Evolutionary conservation across 495 filamentous ascomycete species (phyloP).

Genomic region (Thozetella sp.): DNA sequence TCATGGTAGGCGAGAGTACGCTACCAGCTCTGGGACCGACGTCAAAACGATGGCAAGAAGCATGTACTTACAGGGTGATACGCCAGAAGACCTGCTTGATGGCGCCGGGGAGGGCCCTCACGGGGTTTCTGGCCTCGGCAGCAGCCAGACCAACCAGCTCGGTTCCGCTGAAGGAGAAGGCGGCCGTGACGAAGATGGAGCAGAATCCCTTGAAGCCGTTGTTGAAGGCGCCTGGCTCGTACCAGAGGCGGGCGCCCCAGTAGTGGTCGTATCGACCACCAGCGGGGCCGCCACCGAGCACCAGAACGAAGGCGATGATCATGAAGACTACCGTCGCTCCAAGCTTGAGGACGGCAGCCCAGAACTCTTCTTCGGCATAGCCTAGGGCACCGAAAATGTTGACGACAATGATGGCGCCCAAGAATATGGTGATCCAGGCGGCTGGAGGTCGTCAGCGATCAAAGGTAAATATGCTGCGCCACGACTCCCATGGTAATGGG

Average conservation of each 20-base stretch:
- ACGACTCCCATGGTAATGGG: too few species aligned
- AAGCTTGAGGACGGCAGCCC: conserved; percentile 86
- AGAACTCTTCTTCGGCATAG: conserved; percentile 91
- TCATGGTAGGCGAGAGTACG: too few species aligned
- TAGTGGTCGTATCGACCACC: conserved; percentile 61
- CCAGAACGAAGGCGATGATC: conserved; percentile 80
- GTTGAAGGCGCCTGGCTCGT: conserved; percentile 81
- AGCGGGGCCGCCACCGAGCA: conserved; percentile 75
- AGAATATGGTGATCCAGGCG: conserved; percentile 84
- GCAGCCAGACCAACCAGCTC: conserved; percentile 91
- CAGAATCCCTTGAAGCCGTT: conserved; percentile 95
- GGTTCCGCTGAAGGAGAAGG: conserved; percentile 90
- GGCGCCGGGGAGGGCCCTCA: conserved; percentile 83
- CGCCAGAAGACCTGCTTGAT: conserved; percentile 97
- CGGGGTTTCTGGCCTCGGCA: conserved; percentile 85
- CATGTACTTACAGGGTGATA: conserved; percentile 62
- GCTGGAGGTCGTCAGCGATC: conserved; percentile 52
- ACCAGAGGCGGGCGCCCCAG: conserved; percentile 83
- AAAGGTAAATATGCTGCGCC: too few species aligned
- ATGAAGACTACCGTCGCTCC: conserved; percentile 87
- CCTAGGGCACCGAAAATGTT: conserved; percentile 86
- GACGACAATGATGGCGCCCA: conserved; percentile 72
- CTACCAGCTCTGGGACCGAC: too few species aligned
- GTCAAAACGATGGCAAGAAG: conserved; percentile 29
- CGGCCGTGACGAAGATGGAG: conserved; percentile 89